Percentiles rank a stretch among this genome's conserved stretches.
These are phyloP conservation scores for Aspergillus aculeatinus DNA, from an alignment of 2,329 filamentous ascomycete species.

Conservation along the genomic window DNA sequence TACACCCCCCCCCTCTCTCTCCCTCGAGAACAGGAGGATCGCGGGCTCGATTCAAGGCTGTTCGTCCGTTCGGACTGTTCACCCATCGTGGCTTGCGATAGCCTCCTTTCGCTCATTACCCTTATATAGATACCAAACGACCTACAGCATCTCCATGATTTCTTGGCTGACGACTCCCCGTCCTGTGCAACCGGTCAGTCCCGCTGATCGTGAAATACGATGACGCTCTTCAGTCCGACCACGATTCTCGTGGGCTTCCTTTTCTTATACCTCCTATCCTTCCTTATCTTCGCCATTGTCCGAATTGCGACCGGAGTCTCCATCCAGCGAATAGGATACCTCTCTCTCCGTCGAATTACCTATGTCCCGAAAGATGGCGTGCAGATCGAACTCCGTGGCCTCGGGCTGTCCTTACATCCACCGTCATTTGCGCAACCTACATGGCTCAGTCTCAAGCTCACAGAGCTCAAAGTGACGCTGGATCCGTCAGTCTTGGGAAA, in stretches of 20 bases:
- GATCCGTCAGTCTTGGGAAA: conserved; percentile 65
- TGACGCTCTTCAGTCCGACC: conserved; percentile 60
- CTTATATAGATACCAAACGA: neutral
- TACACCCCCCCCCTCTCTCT: neutral
- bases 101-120: neutral
- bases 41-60: neutral
- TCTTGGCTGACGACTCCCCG: conserved; percentile 13
- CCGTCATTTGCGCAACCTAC: conserved; percentile 97
- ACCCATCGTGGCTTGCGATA: conserved; percentile 3
- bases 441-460: conserved; percentile 87
- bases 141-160: conserved; percentile 22
- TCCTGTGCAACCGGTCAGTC: conserved; percentile 30
- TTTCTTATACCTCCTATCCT: conserved; percentile 84
- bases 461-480: conserved; percentile 79
- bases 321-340: conserved; percentile 91
- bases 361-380: conserved; percentile 88
- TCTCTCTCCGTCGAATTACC: conserved; percentile 84
- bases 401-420: conserved; percentile 84
- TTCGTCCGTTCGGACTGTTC: neutral
- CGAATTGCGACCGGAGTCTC: conserved; percentile 92
- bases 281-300: conserved; percentile 88
- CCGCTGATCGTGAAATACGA: conserved; percentile 38
- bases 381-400: conserved; percentile 81
- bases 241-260: conserved; percentile 85
- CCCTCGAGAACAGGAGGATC: conserved; percentile 2